Evolutionary conservation across 352 stramenopile species (phyloP), one percentile per base, ranked within the genome.

Genomic region (Phytophthora litchii): DNA sequence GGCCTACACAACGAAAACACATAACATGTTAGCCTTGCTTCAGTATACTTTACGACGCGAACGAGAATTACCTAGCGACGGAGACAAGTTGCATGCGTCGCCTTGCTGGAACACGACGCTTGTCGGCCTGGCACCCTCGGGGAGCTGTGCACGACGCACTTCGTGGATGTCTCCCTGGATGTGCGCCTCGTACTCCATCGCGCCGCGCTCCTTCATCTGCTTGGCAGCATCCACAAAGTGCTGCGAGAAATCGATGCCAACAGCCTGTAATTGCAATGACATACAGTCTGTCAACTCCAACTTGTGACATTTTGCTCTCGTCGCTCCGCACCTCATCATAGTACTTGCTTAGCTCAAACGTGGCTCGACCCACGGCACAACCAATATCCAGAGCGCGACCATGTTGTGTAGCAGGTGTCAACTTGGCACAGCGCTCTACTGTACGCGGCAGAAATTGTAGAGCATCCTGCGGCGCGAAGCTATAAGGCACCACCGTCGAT

Each of bases 221-320:
- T 89, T 94, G 4, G 91, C 92, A 6, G 88, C 76, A 19, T 90
- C 74, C 6, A 94, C 85, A 73, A 98, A 98, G 59, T 89, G 88
- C 19, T 92, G 68, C 63, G 90, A 89, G 57, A 98, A 99, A 59
- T 98, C 96, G 70, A 99, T 93, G 11, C 94, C 96, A 46, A 97
- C 80, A 10, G 95, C 70, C 80, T 91, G 19, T 9, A 72, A 34
- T n/a, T 21, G 27, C 38, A 37, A 45, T n/a, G n/a, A n/a, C n/a
- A 14, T 0, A 51, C 45, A 41, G 16, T 40, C 10, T 14, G 38
- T 63, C 36, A 64, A 31, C n/a, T 5, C 14, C 16, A 31, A 25
- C 16, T 38, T 38, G 20, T 44, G 6, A 10, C 14, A 21, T 48
- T 45, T 32, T 44, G 11, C 17, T 55, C n/a, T 16, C 16, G 10